Base-by-base conservation (phyloP, 768 basidiomycete species). In the Mycena amicta region DNA sequence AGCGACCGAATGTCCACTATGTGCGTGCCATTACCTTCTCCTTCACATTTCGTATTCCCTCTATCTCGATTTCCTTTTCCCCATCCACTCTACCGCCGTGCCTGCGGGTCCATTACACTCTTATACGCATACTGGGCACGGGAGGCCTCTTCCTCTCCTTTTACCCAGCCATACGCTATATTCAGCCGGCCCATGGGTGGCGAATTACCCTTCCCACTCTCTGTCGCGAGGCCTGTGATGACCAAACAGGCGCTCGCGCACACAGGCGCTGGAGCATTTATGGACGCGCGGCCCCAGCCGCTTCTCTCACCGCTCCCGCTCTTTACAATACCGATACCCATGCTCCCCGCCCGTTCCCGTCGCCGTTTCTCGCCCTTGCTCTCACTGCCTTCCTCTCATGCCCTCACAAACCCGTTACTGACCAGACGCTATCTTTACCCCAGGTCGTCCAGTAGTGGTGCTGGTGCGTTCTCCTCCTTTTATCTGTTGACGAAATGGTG, bases 361-460 rank as follows among this genome's bases (percentile, higher is more conserved):
- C 15, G 13, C 33, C 33, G 33, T 37, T 8, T 37, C 33, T 28
- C 26, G 22, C 25, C 47, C 4, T 13, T 23, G 25, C 22, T 49
- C 12, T 25, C 47, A 11, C 47, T 49, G 25, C 27, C 47, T 28
- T 43, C 41, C 6, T 11, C 41, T 6, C 12, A 11, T 13, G 47
- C 47, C 15, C 22, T 49, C 25, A 4, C 22, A 23, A n/a, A 49
- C 26, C 11, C 6, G 6, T 6, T 12, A n/a, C 47, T 49, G 47
- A 49, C 26, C 15, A 49, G 26, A 28, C 25, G 27, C 3, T 39
- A 23, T 52, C 25, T 57, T 39, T 33, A 31, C 3, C 54, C 52
- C 41, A 62, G 61, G 45, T 59, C 61, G 40, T 59, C 57, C 23
- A 57, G 50, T 43, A 54, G 52, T 52, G 56, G 60, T 62, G 13